phyloP scores from a whole-genome alignment of 768 basidiomycete species.

The Termitomyces sp. region DNA sequence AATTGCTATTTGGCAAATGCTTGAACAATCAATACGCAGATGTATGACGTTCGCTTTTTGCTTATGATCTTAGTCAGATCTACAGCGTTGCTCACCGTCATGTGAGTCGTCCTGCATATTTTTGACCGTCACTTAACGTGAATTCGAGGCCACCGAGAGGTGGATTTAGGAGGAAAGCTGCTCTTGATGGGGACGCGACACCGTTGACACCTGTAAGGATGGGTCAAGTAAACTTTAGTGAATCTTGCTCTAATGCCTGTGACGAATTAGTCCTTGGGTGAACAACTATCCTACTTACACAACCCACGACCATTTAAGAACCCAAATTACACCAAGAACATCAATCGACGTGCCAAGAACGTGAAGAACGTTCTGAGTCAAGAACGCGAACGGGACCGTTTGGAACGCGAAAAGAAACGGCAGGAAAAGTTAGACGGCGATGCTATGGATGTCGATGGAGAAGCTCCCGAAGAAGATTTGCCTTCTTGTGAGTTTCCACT shows the following conservation, averaged over 20 bases:
- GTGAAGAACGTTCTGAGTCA: constrained; percentile 73
- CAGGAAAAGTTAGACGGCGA: constrained; percentile 40
- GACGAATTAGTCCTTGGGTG: constrained; percentile 54
- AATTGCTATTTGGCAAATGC: constrained; percentile 9
- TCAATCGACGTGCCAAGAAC: constrained; percentile 71
- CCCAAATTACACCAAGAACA: constrained; percentile 60
- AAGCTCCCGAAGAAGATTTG: constrained; percentile 50
- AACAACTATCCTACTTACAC: constrained; percentile 70
- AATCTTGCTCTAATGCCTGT: neutral
- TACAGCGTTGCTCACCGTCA: neutral
- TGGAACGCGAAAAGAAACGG: constrained; percentile 56
- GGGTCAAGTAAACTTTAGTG: neutral
- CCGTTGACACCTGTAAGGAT: constrained; percentile 36
- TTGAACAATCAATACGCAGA: constrained; percentile 1
- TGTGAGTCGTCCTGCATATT: neutral
- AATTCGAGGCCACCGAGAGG: constrained; percentile 40
- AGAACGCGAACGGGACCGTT: constrained; percentile 73
- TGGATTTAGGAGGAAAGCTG: constrained; percentile 31
- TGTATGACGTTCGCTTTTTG: neutral
- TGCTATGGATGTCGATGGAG: constrained; percentile 55
- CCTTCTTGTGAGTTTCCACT: constrained; percentile 55
- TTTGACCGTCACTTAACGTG: neutral
- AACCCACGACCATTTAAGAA: constrained; percentile 77
- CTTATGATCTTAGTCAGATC: too few relatives aligned
- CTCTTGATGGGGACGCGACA: constrained; percentile 38